phyloP scores from a whole-genome alignment of 805 yeast species.

The Candida silvicultrix region DNA sequence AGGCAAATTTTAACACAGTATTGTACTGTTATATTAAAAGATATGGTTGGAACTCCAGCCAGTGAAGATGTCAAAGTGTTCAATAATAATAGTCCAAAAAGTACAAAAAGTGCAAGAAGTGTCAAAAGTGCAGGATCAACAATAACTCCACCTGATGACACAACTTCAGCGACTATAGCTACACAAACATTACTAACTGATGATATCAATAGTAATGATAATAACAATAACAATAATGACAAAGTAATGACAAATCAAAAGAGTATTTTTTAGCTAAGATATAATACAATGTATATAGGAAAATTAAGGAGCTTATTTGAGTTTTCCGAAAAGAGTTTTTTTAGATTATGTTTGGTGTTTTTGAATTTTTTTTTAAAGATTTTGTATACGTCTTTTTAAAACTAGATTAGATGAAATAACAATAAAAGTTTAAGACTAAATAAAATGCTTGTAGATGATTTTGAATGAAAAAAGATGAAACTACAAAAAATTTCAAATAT shows the following conservation, averaged over 20 bases:
- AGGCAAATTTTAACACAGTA: slow-evolving; percentile 41
- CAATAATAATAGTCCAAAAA: neutral
- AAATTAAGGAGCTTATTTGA: too few relatives aligned
- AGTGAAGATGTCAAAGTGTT: neutral
- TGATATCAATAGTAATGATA: neutral
- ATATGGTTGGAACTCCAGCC: slow-evolving; percentile 1
- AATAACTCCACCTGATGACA: neutral
- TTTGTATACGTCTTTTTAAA: neutral
- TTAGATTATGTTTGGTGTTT: too few relatives aligned
- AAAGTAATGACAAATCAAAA: neutral
- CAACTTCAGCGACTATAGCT: neutral
- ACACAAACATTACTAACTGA: neutral
- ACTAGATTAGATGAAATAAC: too few relatives aligned
- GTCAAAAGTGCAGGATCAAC: neutral
- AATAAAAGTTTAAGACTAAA: neutral
- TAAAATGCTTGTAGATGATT: too few relatives aligned
- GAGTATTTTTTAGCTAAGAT: too few relatives aligned
- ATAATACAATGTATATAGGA: too few relatives aligned
- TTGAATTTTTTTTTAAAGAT: too few relatives aligned
- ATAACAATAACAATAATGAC: neutral
- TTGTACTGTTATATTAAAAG: slow-evolving; percentile 12
- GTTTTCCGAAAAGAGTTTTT: too few relatives aligned
- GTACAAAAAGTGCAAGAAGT: neutral
- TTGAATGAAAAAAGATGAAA: too few relatives aligned
- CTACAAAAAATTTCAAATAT: neutral